phyloP scores from a whole-genome alignment of 192 early-diverging fungal genomes.

The Coemansia sp. region DNA sequence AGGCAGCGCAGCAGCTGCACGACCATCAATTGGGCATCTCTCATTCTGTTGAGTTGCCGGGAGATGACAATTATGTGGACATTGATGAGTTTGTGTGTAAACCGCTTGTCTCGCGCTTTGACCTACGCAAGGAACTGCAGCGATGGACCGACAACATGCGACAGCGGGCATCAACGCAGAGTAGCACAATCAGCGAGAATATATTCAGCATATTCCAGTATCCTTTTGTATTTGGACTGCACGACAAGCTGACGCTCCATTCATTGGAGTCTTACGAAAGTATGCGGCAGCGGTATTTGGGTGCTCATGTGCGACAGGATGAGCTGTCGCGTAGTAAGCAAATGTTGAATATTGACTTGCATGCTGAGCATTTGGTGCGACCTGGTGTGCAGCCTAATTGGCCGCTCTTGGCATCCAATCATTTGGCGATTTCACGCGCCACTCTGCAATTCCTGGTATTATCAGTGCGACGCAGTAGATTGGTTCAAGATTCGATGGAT shows the following conservation, averaged over 20 bases:
- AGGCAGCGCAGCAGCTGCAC: slow-evolving; percentile 17
- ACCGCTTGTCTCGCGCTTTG: slow-evolving; percentile 22
- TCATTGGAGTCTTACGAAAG: slow-evolving; percentile 26
- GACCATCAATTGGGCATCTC: slow-evolving; percentile 7
- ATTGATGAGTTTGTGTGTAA: slow-evolving; percentile 8
- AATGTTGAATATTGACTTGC: slow-evolving; percentile 35
- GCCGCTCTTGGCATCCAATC: slow-evolving; percentile 31
- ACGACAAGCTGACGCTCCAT: slow-evolving; percentile 20
- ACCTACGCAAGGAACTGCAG: slow-evolving; percentile 17
- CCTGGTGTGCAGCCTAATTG: slow-evolving; percentile 23
- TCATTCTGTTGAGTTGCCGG: neutral
- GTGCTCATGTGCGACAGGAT: slow-evolving; percentile 40
- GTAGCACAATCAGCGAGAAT: no score
- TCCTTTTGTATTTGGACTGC: slow-evolving; percentile 32
- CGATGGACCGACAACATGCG: slow-evolving; percentile 37
- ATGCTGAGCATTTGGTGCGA: slow-evolving; percentile 35
- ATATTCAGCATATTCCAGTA: slow-evolving; percentile 33
- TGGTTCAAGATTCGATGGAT: slow-evolving; percentile 76
- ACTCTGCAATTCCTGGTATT: slow-evolving; percentile 73
- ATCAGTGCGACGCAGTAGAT: slow-evolving; percentile 63
- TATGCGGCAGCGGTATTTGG: slow-evolving; percentile 32
- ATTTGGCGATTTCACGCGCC: slow-evolving; percentile 12
- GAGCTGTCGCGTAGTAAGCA: slow-evolving; percentile 34
- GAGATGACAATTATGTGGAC: neutral
- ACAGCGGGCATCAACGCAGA: neutral